Evolutionary conservation across 163 green algal genomes (phyloP), one percentile per base, ranked within the genome.

Genomic region (Scenedesmus sp.): DNA sequence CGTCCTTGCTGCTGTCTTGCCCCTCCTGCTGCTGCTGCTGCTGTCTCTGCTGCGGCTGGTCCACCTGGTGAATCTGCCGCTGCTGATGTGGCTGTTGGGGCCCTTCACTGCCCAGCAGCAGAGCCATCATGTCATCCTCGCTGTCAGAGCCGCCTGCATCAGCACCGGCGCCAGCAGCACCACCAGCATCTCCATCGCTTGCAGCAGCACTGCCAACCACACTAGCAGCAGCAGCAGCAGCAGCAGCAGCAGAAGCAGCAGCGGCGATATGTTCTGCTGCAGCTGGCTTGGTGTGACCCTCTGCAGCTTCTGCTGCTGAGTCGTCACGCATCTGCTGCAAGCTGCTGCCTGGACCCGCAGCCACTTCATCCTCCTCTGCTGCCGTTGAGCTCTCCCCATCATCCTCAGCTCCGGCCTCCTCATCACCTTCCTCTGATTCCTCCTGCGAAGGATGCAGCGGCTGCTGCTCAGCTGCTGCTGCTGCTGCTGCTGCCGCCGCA

Each of bases 401-500:
- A 37, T 24, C 65, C 3, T 26, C 26, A 65, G 30, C 16, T 81
- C 30, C 33, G 49, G 33, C 35, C 72, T 76, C 79, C 24, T 59
- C 79, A 43, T n/a, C 43, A 65, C 35, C 22, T 37, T 37, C 79
- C 2, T 65, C 42, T 35, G 81, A 20, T 49, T 10, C n/a, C 49
- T 86, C 44, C 33, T 44, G 65, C 65, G 40, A 76, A 0, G 65
- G 30, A 0, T 53, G 24, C 37, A 59, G 78, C 78, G 53, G 78
- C n/a, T 53, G 73, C 40, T 81, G 53, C 35, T 53, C 35, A 30
- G 61, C 43, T 51, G 78, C 61, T 70, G 85, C 85, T 83, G 59
- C 84, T 82, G 81, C 81, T 65, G 65, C 61, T 83, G 85, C 49
- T 76, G 42, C 68, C 78, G 68, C 44, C n/a, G 40, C 12, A 35